Evolutionary conservation across 495 filamentous ascomycete genomes (phyloP).

Genomic region (Amorphotheca resinae): DNA sequence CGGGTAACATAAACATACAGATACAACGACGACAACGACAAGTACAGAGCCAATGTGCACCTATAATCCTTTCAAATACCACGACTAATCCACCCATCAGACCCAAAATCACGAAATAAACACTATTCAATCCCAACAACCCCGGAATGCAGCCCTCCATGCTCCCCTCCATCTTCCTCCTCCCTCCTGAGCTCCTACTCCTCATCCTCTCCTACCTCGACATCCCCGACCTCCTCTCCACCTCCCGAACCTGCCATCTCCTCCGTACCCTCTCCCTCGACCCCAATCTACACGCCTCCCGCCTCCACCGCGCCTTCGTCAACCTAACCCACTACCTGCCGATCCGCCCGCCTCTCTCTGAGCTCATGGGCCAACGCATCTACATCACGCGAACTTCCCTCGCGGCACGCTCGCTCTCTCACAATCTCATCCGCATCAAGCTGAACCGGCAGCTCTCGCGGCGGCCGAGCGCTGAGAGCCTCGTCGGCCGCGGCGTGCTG

Average conservation of each 20-base stretch:
- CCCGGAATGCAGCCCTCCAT: no score
- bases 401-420: conserved; percentile 38
- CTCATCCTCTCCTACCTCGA: conserved; percentile 43
- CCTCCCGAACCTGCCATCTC: conserved; percentile 43
- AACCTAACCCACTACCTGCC: conserved; percentile 36
- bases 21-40: no score
- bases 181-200: conserved; percentile 45
- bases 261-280: conserved; percentile 40
- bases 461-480: conserved; percentile 18
- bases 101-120: no score
- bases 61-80: no score
- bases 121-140: no score
- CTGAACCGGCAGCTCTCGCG: conserved; percentile 24
- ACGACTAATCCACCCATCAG: no score
- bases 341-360: conserved; percentile 37
- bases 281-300: conserved; percentile 41
- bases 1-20: no score
- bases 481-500: conserved; percentile 26
- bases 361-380: conserved; percentile 40
- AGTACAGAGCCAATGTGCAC: no score
- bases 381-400: conserved; percentile 44
- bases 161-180: conserved; percentile 4
- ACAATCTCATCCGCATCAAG: conserved; percentile 30
- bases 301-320: conserved; percentile 37
- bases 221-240: conserved; percentile 41